Percentiles rank a stretch among this genome's conserved stretches.
These are phyloP conservation scores for Pleoardoris graminearum DNA, from an alignment of 2,329 filamentous ascomycete species.

Conservation along the genomic window DNA sequence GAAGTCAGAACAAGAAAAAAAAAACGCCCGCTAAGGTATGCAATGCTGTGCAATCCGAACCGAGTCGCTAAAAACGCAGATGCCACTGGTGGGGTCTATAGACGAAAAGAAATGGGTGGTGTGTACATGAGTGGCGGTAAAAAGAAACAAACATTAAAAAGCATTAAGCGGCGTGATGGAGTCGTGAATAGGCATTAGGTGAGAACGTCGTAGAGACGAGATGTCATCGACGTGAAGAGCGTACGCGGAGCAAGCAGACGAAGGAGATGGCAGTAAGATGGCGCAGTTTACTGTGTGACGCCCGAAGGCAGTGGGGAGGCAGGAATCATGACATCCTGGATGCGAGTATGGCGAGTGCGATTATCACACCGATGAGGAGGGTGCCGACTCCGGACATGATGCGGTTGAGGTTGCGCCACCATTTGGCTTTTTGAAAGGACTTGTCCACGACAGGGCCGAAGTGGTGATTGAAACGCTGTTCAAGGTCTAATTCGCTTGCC, in stretches of 20 bases:
- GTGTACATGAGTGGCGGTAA: constrained; percentile 26
- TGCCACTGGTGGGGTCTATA: constrained; percentile 13
- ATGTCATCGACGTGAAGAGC: neutral
- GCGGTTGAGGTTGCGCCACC: constrained; percentile 67
- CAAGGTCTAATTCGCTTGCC: constrained; percentile 43
- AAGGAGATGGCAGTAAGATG: neutral
- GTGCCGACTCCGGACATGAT: constrained; percentile 63
- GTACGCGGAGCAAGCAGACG: constrained; percentile 2
- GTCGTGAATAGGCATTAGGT: constrained; percentile 22
- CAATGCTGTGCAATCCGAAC: constrained; percentile 26
- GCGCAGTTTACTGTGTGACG: neutral
- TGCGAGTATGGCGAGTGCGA: constrained; percentile 43
- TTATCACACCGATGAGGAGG: constrained; percentile 57
- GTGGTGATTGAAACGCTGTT: constrained; percentile 51
- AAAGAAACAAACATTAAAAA: constrained; percentile 35
- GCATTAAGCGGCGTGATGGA: constrained; percentile 27
- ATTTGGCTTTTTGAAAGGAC: constrained; percentile 62
- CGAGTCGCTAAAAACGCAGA: constrained; percentile 17
- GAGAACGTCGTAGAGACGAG: constrained; percentile 13
- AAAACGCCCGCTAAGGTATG: constrained; percentile 43
- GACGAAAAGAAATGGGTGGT: constrained; percentile 14
- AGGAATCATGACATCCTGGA: constrained; percentile 41
- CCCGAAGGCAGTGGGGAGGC: no score
- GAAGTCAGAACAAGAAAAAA: constrained; percentile 9
- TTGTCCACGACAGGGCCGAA: constrained; percentile 52